These are phyloP conservation scores for Erodium texanum DNA, from an alignment of 441 rosid species.

Conservation along the genomic window DNA sequence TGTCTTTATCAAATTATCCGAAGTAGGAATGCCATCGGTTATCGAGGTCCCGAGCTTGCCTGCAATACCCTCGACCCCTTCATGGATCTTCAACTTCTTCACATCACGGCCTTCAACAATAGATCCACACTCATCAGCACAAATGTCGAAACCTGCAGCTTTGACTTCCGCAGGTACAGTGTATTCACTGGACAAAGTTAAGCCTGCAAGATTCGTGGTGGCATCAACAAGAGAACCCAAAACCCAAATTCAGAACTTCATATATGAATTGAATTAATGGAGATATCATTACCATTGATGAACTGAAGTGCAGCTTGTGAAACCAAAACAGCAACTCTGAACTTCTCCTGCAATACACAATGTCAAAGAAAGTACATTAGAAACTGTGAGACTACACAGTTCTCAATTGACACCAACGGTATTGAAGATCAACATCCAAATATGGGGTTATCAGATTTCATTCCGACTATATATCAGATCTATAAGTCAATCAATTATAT, in stretches of 20 bases:
- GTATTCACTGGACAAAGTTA: constrained; percentile 57
- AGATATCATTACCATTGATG: constrained; percentile 43
- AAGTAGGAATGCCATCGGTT: constrained; percentile 44
- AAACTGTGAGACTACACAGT: background rate
- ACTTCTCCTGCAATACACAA: constrained; percentile 43
- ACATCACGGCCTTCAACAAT: constrained; percentile 79
- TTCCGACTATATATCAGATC: background rate
- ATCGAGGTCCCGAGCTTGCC: constrained; percentile 55
- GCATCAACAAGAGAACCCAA: constrained; percentile 19
- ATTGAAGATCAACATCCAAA: background rate
- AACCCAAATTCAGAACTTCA: constrained; percentile 3
- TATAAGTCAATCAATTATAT: too few relatives aligned
- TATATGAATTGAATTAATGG: background rate
- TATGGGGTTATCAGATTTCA: background rate
- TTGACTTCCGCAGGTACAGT: constrained; percentile 60
- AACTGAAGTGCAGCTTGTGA: constrained; percentile 93
- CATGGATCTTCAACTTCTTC: constrained; percentile 67
- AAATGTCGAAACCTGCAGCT: constrained; percentile 70
- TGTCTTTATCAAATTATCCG: constrained; percentile 30
- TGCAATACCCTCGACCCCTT: constrained; percentile 54
- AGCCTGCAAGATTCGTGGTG: constrained; percentile 35
- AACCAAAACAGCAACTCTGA: constrained; percentile 77
- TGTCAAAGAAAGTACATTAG: constrained; percentile 12
- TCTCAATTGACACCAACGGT: background rate
- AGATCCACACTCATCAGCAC: constrained; percentile 80